A percentile compares a stretch with the other conserved stretches of the same genome.
Evolutionary conservation across 768 basidiomycete species (phyloP).

Genomic region (Guyanaporus albipodus): DNA sequence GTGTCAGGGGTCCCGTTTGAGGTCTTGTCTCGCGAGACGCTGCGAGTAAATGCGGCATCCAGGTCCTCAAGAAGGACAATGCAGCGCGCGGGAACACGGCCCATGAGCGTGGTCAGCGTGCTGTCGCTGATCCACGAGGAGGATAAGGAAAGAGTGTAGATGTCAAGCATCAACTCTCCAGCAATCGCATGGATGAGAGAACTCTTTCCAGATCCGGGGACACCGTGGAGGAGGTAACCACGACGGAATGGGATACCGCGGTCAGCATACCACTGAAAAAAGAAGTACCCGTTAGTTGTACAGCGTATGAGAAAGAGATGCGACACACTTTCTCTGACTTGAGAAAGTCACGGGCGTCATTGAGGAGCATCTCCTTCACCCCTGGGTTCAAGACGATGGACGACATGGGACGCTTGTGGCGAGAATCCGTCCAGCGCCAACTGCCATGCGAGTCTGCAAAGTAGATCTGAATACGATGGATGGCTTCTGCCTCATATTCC

Average conservation of each 20-base stretch:
- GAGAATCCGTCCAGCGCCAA: conserved; percentile 85
- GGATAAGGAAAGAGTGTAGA: conserved; percentile 85
- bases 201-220: conserved; percentile 83
- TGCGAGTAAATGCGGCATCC: conserved; percentile 83
- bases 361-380: conserved; percentile 84
- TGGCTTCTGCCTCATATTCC: conserved; percentile 82
- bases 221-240: conserved; percentile 80
- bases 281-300: too few species aligned
- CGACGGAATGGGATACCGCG: conserved; percentile 90
- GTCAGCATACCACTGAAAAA: conserved; percentile 80
- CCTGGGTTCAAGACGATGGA: conserved; percentile 86
- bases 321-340: conserved; percentile 68
- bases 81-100: conserved; percentile 78
- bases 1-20: conserved; percentile 43
- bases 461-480: conserved; percentile 85
- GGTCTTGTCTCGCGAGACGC: conserved; percentile 59
- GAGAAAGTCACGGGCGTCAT: conserved; percentile 80
- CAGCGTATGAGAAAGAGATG: neutral
- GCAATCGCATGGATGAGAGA: conserved; percentile 86
- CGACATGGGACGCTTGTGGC: conserved; percentile 84
- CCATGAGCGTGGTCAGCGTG: conserved; percentile 82
- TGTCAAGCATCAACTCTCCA: conserved; percentile 84
- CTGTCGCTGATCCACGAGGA: conserved; percentile 87
- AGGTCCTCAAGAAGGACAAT: conserved; percentile 89
- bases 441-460: conserved; percentile 85